phyloP scores from a whole-genome alignment of 495 filamentous ascomycete species.

The Penicillium robsamsonii region DNA sequence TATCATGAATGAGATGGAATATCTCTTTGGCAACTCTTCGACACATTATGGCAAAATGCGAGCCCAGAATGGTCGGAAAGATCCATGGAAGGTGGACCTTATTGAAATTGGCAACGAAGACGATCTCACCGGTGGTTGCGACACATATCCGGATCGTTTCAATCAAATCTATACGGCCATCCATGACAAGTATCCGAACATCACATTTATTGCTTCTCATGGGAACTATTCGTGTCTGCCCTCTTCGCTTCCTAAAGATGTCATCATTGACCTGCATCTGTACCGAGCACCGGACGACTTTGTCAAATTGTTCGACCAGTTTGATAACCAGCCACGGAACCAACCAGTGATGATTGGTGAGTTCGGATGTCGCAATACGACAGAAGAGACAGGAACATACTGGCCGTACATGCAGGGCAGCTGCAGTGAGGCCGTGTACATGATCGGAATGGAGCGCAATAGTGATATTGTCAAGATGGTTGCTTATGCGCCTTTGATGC shows the following conservation, averaged over 20 bases:
- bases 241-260: slow-evolving; percentile 26
- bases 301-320: slow-evolving; percentile 53
- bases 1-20: slow-evolving; percentile 62
- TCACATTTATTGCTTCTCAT: slow-evolving; percentile 43
- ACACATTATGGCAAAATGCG: slow-evolving; percentile 44
- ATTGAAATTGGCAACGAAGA: slow-evolving; percentile 60
- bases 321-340: slow-evolving; percentile 48
- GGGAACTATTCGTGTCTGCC: slow-evolving; percentile 34
- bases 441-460: slow-evolving; percentile 68
- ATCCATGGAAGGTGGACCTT: slow-evolving; percentile 48
- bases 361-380: slow-evolving; percentile 56
- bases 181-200: slow-evolving; percentile 43
- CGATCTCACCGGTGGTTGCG: slow-evolving; percentile 42
- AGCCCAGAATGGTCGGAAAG: slow-evolving; percentile 40
- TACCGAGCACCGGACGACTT: slow-evolving; percentile 52
- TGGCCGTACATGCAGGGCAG: slow-evolving; percentile 54
- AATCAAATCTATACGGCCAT: slow-evolving; percentile 46
- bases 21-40: slow-evolving; percentile 27
- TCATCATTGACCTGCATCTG: slow-evolving; percentile 48
- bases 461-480: slow-evolving; percentile 55
- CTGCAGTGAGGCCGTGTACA: slow-evolving; percentile 64
- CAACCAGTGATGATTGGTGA: slow-evolving; percentile 51
- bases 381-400: slow-evolving; percentile 28
- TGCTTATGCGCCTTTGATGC: slow-evolving; percentile 49
- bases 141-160: slow-evolving; percentile 46